Evolutionary conservation across 1,284 basidiomycete genomes (phyloP), one percentile per base, ranked within the genome.

Genomic region (Cryptococcus sp.): DNA sequence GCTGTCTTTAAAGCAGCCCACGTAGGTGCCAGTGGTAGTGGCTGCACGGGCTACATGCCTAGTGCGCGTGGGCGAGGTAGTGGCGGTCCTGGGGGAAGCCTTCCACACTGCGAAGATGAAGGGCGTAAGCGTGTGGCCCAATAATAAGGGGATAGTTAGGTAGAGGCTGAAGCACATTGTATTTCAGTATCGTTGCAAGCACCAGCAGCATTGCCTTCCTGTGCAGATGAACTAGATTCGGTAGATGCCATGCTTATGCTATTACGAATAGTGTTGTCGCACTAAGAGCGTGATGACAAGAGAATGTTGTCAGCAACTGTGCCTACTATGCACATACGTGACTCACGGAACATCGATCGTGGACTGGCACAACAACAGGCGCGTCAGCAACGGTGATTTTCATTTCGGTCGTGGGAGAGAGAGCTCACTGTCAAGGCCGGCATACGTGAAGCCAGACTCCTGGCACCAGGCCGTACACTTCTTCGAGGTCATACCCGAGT

Each of bases 1-100:
- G 15, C 43, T 46, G 52, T 74, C 71, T 38, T 53, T 37, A 28
- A 63, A 67, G 54, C 75, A 75, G 6, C 73, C 75, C 28, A 72
- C 52, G 15, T 50, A 52, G 45, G 43, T 52, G 21, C 23, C 28
- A 6, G 20, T 38, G 36, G 15, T 33, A 9, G 9, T 9, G 28
- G 28, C 28, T 4, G 28, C 23, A 24, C 37, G 4, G 28, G 36
- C 35, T 21, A 18, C 40, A 42, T n/a, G 40, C 40, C 20, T 42
- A 12, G 40, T 9, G 13, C 40, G 40, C 5, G 40, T 42, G 40
- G 28, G 28, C 4, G 28, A 9, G 28, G 28, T 5, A 9, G 4
- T 33, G 28, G 28, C 9, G 28, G 28, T 33, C 5, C 28, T 33
- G 28, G 28, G 28, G 28, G 28, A 4, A 33, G 28, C 28, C 28